Evolutionary conservation across 2,329 filamentous ascomycete genomes (phyloP).

Genomic region (Penicillium sp.): DNA sequence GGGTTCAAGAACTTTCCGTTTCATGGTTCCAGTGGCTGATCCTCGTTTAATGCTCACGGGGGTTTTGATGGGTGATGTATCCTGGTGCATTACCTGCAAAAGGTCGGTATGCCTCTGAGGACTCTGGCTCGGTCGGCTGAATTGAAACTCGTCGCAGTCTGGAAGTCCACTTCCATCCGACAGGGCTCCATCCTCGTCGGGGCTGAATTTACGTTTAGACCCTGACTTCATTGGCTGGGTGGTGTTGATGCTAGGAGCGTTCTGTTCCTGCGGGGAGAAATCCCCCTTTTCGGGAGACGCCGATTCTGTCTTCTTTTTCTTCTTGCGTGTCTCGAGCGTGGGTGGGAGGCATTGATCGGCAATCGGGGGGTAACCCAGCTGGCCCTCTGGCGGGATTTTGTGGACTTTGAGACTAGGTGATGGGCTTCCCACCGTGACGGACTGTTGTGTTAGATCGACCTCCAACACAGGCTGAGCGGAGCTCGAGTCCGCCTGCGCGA

Average conservation of each 20-base stretch:
- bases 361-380: constrained; percentile 8
- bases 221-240: constrained; percentile 45
- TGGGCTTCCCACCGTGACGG: constrained; percentile 31
- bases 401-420: constrained; percentile 2
- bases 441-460: constrained; percentile 15
- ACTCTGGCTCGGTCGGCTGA: constrained; percentile 27
- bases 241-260: neutral
- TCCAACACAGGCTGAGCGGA: constrained; percentile 24
- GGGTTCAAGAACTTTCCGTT: constrained; percentile 42
- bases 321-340: constrained; percentile 34
- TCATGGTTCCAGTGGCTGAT: constrained; percentile 18
- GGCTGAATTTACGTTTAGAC: constrained; percentile 59
- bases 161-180: constrained; percentile 3
- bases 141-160: constrained; percentile 37
- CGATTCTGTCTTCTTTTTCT: constrained; percentile 20
- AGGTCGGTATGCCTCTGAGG: constrained; percentile 13
- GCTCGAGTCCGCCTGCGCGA: constrained; percentile 26
- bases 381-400: constrained; percentile 2
- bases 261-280: neutral
- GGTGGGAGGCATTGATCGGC: constrained; percentile 26
- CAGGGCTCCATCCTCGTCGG: constrained; percentile 49
- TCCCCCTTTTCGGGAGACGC: neutral
- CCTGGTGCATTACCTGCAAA: constrained; percentile 7
- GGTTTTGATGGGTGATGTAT: constrained; percentile 17
- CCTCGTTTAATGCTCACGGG: constrained; percentile 16